Base-by-base conservation (phyloP, 805 yeast genomes). In the Debaryomyces hansenii region DNA sequence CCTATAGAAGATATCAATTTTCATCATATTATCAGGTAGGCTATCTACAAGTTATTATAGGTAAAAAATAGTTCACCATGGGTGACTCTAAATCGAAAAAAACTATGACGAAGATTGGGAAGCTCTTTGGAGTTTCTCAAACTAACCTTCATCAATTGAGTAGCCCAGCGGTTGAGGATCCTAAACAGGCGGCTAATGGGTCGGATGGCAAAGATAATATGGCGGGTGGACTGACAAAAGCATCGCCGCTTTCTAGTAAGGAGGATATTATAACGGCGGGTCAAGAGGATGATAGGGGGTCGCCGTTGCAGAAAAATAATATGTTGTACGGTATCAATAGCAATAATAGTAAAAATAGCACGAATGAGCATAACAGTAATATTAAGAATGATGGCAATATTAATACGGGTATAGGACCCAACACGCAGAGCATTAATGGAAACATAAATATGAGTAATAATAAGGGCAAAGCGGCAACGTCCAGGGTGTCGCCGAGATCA, bases 71-170 rank as follows among this genome's bases (percentile, higher is more conserved):
- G 20, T 12, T 35, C 20, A 35, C 45, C 42, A 52, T 52, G 56
- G 54, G 49, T 34, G 57, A 53, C 38, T 47, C 50, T n/a, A 51
- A 56, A 41, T 52, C 57, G 20, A 55, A 54, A 45, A 54, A 51
- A 33, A 52, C 59, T 20, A 47, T 56, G 21, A 49, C 48, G 28
- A 59, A 55, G 42, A 37, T 57, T 31, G 58, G 62, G 34, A 59
- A 57, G 42, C 53, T 59, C 29, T 59, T 59, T 47, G 58, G 56
- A 32, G 55, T 58, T 9, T 54, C 54, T 38, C 47, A 50, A 12
- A 50, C 55, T 12, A 55, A 54, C 44, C 45, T 48, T 24, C 15
- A 42, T 14, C 45, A 34, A 37, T 31, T 47, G 20, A 37, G 44
- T 28, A 11, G 24, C 20, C 16, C 20, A 14, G 31, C 4, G 34